Base-by-base conservation (phyloP, 2,329 filamentous ascomycete species). In the Cytospora piceicola region DNA sequence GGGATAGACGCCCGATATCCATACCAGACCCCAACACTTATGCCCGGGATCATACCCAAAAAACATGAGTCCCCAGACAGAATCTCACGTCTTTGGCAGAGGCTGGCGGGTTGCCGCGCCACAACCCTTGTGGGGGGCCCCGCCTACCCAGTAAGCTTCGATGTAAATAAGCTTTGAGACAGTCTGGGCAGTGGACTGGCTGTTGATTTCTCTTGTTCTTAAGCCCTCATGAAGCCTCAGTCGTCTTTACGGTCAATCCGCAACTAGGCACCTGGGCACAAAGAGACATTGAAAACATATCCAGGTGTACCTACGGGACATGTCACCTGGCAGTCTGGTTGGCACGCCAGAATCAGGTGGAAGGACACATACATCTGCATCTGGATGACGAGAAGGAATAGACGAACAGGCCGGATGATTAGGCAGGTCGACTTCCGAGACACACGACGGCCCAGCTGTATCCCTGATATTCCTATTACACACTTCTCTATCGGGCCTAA, bases 41-140 rank as follows among this genome's bases (percentile, higher is more conserved):
- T 57, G 53, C 27, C 51, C 53, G 17, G 60, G 60, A 34, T 63
- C n/a, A 36, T 14, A 22, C 27, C 27, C 39, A 36, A 6, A 57
- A 20, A 29, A 6, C 46, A 57, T 36, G 27, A 30, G 36, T 51
- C 53, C 39, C 36, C 15, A 29, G 29, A n/a, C 22, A 7, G 29
- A 30, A 34, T 24, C 42, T 36, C 52, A 56, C 36, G 60, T 17
- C 60, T 49, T 24, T 49, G 15, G 46, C 46, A 49, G 1, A 14
- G 22, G 46, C 46, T n/a, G 29, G 7, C 46, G 46, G 29, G 7
- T 29, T 20, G 60, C 60, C 55, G 60, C 54, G 60, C 60, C 60
- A 62, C 61, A 30, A 39, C 52, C n/a, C 17, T 52, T 29, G 61
- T 57, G 61, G 61, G 61, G 51, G 49, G 30, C 36, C 22, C 5